phyloP scores from a whole-genome alignment of 2,329 filamentous ascomycete species.

The Trichoderma breve region DNA sequence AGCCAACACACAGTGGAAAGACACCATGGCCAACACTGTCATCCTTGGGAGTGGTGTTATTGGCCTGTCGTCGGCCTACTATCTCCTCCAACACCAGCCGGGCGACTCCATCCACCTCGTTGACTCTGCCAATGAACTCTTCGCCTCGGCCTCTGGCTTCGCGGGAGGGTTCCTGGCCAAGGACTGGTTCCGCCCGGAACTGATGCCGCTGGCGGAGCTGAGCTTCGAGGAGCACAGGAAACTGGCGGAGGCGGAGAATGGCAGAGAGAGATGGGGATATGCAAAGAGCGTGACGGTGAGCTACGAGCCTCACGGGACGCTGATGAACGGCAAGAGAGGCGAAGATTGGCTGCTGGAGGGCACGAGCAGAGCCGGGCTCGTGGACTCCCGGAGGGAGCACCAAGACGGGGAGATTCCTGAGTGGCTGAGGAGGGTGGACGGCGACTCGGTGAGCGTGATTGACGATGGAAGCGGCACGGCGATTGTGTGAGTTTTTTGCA shows the following conservation, averaged over 20 bases:
- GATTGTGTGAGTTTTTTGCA: slow-evolving; percentile 56
- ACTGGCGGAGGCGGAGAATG: slow-evolving; percentile 60
- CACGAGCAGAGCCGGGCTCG: slow-evolving; percentile 58
- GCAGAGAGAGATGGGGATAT: slow-evolving; percentile 52
- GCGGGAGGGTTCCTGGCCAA: slow-evolving; percentile 71
- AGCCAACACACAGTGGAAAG: neutral
- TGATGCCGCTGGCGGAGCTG: slow-evolving; percentile 59
- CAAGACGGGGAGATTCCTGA: slow-evolving; percentile 35
- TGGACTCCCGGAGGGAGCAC: slow-evolving; percentile 31
- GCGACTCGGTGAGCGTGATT: slow-evolving; percentile 59
- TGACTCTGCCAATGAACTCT: slow-evolving; percentile 53
- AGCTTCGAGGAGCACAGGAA: slow-evolving; percentile 67
- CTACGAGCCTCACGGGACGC: slow-evolving; percentile 39
- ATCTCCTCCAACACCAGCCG: slow-evolving; percentile 54
- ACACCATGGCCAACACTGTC: slow-evolving; percentile 51
- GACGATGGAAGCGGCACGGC: slow-evolving; percentile 59
- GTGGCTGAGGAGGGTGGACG: slow-evolving; percentile 41
- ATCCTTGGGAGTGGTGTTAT: slow-evolving; percentile 71
- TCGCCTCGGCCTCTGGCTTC: slow-evolving; percentile 70
- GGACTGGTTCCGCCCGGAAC: slow-evolving; percentile 65
- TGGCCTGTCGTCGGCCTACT: slow-evolving; percentile 69
- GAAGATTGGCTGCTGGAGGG: slow-evolving; percentile 67
- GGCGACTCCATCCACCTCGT: slow-evolving; percentile 46
- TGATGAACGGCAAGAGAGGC: slow-evolving; percentile 41
- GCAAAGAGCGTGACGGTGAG: slow-evolving; percentile 57